Base-by-base conservation (phyloP, 2,329 filamentous ascomycete genomes). In the Xylariaceae sp. region DNA sequence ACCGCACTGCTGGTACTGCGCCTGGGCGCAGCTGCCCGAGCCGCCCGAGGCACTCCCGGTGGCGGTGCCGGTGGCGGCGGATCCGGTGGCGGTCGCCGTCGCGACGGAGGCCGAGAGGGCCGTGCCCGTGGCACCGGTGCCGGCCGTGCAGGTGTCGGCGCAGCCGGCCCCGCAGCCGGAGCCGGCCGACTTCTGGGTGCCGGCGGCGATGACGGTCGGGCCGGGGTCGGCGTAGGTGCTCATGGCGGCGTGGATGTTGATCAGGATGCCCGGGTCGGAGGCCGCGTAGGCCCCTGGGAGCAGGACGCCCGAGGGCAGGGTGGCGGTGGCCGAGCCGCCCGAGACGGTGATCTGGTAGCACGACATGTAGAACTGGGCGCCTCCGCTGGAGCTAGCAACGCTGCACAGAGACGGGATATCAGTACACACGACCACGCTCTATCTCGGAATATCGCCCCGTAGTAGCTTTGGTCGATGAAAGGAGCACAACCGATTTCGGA, bases 211-310 rank as follows among this genome's bases (percentile, higher is more conserved):
- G 17, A 68, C 65, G 1, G 53, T 45, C 3, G 64, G 64, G 3
- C 67, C 66, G 1, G 67, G 65, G 4, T 61, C 62, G 5, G 56
- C 46, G 36, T 70, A 69, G 2, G 45, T 53, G 14, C 43, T 44
- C 34, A 68, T 41, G 29, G 58, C 51, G 7, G 56, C 47, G 50
- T 70, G 65, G 40, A 70, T 70, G 49, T 68, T 67, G 45, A 70
- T 52, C 18, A 60, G 52, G 36, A 70, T 65, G 9, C 67, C 67
- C 0, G 66, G 62, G 41, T 70, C 63, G 12, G 40, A 52, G 5
- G 58, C 49, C 41, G 56, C 56, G 48, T 68, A 65, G 1, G 65
- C 66, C 1, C 64, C 61, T 1, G 67, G 67, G 42, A 70, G 57
- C 24, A 26, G 40, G 13, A 55, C 52, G 14, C 52, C 52, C 3